Evolutionary conservation across 2,329 filamentous ascomycete genomes (phyloP).

Genomic region (Atkinsonella texensis): DNA sequence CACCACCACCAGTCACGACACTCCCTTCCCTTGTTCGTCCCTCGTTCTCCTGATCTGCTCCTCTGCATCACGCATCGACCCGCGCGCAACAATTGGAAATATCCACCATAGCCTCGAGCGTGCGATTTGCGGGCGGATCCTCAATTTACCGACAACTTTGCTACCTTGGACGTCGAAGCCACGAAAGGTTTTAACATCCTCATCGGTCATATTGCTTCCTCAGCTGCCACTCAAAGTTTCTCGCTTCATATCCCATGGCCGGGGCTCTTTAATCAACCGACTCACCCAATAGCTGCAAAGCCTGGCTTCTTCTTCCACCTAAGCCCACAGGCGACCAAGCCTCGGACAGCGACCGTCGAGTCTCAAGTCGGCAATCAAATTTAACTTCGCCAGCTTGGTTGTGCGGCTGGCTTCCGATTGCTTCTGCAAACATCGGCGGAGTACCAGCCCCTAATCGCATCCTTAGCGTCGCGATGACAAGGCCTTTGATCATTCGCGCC

Average conservation of each 20-base stretch:
- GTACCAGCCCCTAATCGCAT: background rate
- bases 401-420: background rate
- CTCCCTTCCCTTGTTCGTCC: background rate
- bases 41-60: background rate
- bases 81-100: background rate
- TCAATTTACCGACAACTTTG: background rate
- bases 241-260: slow-evolving; percentile 2
- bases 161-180: background rate
- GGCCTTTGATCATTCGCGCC: slow-evolving; percentile 47
- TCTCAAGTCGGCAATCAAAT: background rate
- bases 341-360: background rate
- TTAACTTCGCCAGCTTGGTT: background rate
- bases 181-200: too few relatives aligned
- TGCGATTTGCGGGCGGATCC: background rate
- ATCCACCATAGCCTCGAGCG: background rate
- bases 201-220: background rate
- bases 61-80: background rate
- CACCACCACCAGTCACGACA: background rate
- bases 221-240: background rate
- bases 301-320: background rate
- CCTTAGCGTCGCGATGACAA: slow-evolving; percentile 32
- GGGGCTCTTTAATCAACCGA: background rate
- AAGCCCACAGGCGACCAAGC: background rate
- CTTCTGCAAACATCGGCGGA: background rate
- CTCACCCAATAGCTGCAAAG: background rate